Conservation (phyloP, 2,329 filamentous ascomycete genomes). For the Venturia aucupariae region DNA sequence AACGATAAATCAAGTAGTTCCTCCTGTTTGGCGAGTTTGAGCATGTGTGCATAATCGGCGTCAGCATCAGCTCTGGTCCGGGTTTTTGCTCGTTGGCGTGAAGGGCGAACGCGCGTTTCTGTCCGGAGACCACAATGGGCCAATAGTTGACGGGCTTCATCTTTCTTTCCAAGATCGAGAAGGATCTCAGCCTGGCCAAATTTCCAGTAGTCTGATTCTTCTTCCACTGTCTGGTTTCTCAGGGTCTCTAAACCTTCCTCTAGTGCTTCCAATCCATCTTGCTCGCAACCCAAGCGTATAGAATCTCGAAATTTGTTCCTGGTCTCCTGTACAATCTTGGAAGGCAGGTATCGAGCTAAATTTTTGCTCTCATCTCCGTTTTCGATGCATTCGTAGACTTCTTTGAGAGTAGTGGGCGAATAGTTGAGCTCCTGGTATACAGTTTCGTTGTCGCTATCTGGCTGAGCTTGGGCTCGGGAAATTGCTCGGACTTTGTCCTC, state of each 20-base stretch:
- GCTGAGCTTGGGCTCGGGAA: background rate
- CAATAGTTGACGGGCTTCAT: conserved; percentile 10
- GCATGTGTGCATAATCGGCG: conserved; percentile 2
- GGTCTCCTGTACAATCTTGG: conserved; percentile 10
- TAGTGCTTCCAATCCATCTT: conserved; percentile 4
- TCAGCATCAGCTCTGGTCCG: conserved; percentile 1
- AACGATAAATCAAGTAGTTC: background rate
- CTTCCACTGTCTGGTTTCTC: background rate
- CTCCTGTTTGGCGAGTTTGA: background rate
- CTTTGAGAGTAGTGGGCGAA: conserved; percentile 5
- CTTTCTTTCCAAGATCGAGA: conserved; percentile 8
- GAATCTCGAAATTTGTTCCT: conserved; percentile 9
- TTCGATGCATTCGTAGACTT: conserved; percentile 2
- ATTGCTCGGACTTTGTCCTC: conserved; percentile 9
- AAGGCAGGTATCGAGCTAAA: background rate
- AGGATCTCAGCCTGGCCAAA: conserved; percentile 7
- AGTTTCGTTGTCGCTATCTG: background rate
- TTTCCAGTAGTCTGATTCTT: conserved; percentile 9
- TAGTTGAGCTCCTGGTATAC: background rate
- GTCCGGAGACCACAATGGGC: background rate
- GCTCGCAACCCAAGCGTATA: conserved; percentile 2
- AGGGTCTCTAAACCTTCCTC: conserved; percentile 3
- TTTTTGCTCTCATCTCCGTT: background rate
- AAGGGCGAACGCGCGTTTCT: background rate
- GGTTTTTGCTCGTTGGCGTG: background rate